Base-by-base conservation (phyloP, 1,139 yeast genomes). In the Protomyces lactucae-debilis region DNA sequence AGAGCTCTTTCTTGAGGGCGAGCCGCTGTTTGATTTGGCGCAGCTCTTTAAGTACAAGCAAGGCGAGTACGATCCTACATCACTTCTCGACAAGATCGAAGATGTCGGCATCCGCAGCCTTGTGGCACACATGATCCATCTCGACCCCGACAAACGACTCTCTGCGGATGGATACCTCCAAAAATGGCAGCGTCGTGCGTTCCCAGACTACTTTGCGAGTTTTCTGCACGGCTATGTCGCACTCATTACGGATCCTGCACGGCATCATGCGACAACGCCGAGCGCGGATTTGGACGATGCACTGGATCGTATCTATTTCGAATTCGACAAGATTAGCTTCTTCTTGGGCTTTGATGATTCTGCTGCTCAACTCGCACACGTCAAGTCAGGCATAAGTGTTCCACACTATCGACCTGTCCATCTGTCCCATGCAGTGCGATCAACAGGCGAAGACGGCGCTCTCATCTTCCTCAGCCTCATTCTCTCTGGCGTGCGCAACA, bases 1-100 rank as follows among this genome's bases (percentile, higher is more conserved):
- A 0, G 99, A 95, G 74, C 75, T 95, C 21, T 90, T 87, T 70
- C 76, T 85, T 36, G 98, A 93, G 70, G 98, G 97, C 0, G 82
- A 87, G 18, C 88, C 97, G 0, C 80, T 90, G 0, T 92, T 95
- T 73, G 86, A 96, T 0, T 78, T 93, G 21, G 86, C 98, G 0
- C 96, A 91, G 72, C 77, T 92, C 68, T 91, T 89, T 78, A 88
- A 87, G 74, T 93, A 88, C 74, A 86, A 86, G 71, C 83, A 83
- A 68, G 82, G 84, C 5, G 92, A 87, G 67, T 86, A 82, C 71
- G 65, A 66, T 56, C 66, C 68, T 12, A 16, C 40, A 36, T 16
- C 45, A 5, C 48, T 83, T 69, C 74, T 86, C 67, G 77, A 82
- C 37, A 79, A 80, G 28, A 82, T 87, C 57, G 79, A 80, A 28